A percentile compares a stretch with the other conserved stretches of the same genome.
These are phyloP conservation scores for Acorus calamus DNA, from an alignment of 106 monocot genomes.

Conservation along the genomic window DNA sequence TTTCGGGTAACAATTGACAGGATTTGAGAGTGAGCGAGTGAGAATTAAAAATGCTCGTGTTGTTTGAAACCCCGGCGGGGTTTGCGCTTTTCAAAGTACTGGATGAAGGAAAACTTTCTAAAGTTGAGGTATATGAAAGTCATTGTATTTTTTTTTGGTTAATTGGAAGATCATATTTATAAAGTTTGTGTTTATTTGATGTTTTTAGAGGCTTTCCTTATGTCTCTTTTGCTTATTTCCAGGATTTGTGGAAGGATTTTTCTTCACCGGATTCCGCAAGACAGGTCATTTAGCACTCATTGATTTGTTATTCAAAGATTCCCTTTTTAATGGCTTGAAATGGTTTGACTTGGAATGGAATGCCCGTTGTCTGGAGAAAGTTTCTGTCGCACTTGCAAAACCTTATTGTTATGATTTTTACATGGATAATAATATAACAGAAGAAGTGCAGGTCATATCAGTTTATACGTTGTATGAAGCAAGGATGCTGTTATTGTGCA, in stretches of 20 bases:
- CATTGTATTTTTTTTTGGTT: neutral
- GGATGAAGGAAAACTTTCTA: conserved; percentile 27
- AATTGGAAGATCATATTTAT: neutral
- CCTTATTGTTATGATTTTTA: no score
- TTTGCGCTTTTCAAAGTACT: conserved; percentile 35
- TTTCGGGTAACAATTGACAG: no score
- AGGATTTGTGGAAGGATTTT: conserved; percentile 90
- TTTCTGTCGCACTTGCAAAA: no score
- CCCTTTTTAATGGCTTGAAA: no score
- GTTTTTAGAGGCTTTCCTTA: neutral
- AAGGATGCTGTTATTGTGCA: no score
- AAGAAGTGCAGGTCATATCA: no score
- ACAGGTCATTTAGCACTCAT: conserved; percentile 27
- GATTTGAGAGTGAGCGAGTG: no score
- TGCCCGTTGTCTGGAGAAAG: no score
- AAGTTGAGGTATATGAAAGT: conserved; percentile 15
- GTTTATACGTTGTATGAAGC: no score
- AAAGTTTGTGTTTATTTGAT: neutral
- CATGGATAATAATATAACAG: no score
- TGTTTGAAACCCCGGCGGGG: conserved; percentile 33
- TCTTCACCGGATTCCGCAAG: conserved; percentile 49
- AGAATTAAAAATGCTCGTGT: conserved; percentile 12
- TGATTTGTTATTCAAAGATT: neutral
- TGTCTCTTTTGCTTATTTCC: conserved; percentile 1
- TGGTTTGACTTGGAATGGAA: no score